phyloP scores from a whole-genome alignment of 192 early-diverging fungal species.

The Entrophospora sp. region DNA sequence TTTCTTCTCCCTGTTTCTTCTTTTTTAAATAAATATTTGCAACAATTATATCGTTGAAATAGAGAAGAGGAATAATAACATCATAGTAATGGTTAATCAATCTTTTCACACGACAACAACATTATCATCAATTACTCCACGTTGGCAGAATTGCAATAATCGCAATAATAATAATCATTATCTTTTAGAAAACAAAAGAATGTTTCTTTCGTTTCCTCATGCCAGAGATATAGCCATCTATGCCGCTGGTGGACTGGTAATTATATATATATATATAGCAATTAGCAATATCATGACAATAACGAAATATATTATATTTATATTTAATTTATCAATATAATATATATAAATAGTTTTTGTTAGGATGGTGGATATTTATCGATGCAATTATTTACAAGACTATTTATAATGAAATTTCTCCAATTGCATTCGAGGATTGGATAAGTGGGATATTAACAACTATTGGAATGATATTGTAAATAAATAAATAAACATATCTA shows the following conservation, averaged over 20 bases:
- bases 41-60: too few relatives aligned
- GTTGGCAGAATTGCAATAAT: not conserved
- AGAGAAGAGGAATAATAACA: too few relatives aligned
- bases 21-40: too few relatives aligned
- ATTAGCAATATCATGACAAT: too few relatives aligned
- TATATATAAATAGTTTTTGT: not conserved
- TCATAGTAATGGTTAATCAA: not conserved
- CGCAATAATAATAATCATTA: too few relatives aligned
- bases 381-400: not conserved
- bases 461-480: slow-evolving; percentile 5
- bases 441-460: not conserved
- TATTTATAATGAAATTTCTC: not conserved
- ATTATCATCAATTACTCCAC: not conserved
- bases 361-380: slow-evolving; percentile 9
- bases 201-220: not conserved
- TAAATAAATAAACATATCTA: not conserved
- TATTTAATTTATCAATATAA: not conserved
- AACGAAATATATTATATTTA: too few relatives aligned
- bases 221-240: not conserved
- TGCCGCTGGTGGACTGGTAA: not conserved
- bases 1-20: too few relatives aligned
- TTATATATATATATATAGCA: not conserved
- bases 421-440: not conserved
- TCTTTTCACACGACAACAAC: not conserved
- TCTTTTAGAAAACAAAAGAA: not conserved